These are phyloP conservation scores for Ambrosiella beaveri DNA, from an alignment of 2,329 filamentous ascomycete species.

Conservation along the genomic window DNA sequence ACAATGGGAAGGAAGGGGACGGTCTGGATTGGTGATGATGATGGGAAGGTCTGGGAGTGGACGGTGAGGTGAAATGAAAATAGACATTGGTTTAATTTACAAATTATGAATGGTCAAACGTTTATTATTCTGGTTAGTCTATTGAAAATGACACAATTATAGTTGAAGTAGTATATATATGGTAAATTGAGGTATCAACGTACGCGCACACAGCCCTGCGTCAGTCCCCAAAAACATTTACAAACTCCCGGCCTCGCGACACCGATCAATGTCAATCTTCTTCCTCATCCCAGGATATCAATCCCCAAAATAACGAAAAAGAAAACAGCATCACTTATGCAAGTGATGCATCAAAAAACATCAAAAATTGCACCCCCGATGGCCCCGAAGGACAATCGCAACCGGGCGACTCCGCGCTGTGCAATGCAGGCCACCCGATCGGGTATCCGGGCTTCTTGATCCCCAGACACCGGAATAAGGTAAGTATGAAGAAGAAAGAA, in stretches of 20 bases:
- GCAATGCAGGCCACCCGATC: conserved; percentile 33
- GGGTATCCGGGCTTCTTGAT: conserved; percentile 28
- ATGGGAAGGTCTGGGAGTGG: conserved; percentile 49
- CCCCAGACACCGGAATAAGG: conserved; percentile 27
- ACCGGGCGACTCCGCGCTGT: conserved; percentile 32
- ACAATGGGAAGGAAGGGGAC: conserved; percentile 56
- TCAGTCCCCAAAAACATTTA: background rate
- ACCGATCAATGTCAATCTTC: conserved; percentile 15
- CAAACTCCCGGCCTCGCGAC: background rate
- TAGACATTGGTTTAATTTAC: background rate
- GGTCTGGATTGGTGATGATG: conserved; percentile 88
- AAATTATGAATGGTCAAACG: background rate
- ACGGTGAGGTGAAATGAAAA: conserved; percentile 24
- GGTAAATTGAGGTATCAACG: background rate
- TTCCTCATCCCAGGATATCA: conserved; percentile 27
- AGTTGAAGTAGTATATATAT: background rate
- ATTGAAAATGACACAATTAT: background rate
- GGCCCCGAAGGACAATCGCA: conserved; percentile 36
- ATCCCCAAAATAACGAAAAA: conserved; percentile 29
- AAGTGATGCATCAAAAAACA: conserved; percentile 16
- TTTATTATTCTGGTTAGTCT: background rate
- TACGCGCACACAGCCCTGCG: background rate
- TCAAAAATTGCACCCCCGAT: conserved; percentile 34
- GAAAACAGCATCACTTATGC: background rate
- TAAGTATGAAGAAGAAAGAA: conserved; percentile 33